Evolutionary conservation across 164 flowering plant species (phyloP), one percentile per base, ranked within the genome.

Genomic region (Vitis rupestris): DNA sequence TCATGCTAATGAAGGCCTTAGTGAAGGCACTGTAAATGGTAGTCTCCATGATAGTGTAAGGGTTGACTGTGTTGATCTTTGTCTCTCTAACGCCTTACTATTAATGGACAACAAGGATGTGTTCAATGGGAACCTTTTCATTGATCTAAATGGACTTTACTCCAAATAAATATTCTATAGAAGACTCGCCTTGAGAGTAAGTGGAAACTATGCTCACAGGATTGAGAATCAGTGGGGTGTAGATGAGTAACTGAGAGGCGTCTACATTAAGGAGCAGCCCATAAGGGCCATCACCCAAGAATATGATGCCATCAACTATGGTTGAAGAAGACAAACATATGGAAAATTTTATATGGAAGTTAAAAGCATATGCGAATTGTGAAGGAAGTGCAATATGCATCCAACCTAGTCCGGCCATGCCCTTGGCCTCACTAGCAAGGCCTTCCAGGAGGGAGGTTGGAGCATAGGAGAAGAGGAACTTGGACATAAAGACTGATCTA

Each of bases 351-450:
- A 1, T 19, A 19, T 19, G 23, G 23, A 19, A 19, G 23, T 1
- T 19, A 19, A 19, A 19, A 1, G 1, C 23, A 19, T 1, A 19
- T 0, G 1, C 1, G 23, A 19, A 19, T 1, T 19, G 1, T 19
- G 23, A 19, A 19, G 23, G 23, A 19, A 19, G 74, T 0, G 74
- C 67, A n/a, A 77, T 74, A 11, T 55, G 62, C 1, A 77, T 64
- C 62, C 83, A 50, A 1, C 82, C 87, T 4, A 87, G 76, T 2
- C 83, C 84, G 6, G 85, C 84, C 78, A 84, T 81, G 16, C 91
- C 89, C 2, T 58, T 63, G 1, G 73, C 79, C 0, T 84, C 87
- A 1, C 49, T 59, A 0, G 91, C 83, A 0, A 87, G 81, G 17
- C 84, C 84, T 8, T 67, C 5, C 1, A 84, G 44, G 17, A 76